Conservation (phyloP, 768 basidiomycete species). For the Crassisporium funariophilum region DNA sequence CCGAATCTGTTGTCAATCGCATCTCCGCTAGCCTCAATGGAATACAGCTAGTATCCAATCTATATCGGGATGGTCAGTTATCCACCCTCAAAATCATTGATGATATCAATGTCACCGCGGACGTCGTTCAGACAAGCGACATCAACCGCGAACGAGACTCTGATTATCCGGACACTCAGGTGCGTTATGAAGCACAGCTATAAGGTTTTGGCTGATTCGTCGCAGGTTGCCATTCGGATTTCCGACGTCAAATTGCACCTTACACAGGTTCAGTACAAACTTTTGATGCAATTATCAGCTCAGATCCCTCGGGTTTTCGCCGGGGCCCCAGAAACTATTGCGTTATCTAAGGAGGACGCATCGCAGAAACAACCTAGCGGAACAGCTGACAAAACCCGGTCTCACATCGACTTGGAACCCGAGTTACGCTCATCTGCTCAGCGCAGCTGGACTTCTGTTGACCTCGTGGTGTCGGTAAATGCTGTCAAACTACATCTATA, state of each 20-base stretch:
- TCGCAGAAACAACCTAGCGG: conserved; percentile 6
- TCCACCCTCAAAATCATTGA: conserved; percentile 85
- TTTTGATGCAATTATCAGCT: conserved; percentile 64
- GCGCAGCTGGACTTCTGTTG: conserved; percentile 64
- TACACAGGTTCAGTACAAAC: conserved; percentile 80
- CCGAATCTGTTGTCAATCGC: conserved; percentile 55
- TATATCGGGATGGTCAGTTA: conserved; percentile 49
- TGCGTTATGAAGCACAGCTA: conserved; percentile 30
- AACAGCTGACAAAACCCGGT: conserved; percentile 8
- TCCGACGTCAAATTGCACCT: conserved; percentile 85
- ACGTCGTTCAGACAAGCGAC: conserved; percentile 62
- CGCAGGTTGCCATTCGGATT: conserved; percentile 68
- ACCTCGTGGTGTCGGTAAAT: conserved; percentile 70
- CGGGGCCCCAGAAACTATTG: conserved; percentile 43
- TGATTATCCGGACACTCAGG: conserved; percentile 74
- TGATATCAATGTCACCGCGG: conserved; percentile 76
- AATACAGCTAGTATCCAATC: conserved; percentile 78
- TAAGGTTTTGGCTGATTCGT: neutral
- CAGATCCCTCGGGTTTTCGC: conserved; percentile 71
- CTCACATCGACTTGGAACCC: conserved; percentile 52
- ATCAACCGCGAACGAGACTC: conserved; percentile 54
- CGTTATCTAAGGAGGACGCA: conserved; percentile 23
- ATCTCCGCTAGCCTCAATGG: conserved; percentile 79
- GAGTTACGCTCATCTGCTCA: conserved; percentile 48
- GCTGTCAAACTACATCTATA: conserved; percentile 86